Percentiles rank a stretch among this genome's conserved stretches.
Evolutionary conservation across 306 rosid species (phyloP).

Genomic region (Styphnolobium japonicum): DNA sequence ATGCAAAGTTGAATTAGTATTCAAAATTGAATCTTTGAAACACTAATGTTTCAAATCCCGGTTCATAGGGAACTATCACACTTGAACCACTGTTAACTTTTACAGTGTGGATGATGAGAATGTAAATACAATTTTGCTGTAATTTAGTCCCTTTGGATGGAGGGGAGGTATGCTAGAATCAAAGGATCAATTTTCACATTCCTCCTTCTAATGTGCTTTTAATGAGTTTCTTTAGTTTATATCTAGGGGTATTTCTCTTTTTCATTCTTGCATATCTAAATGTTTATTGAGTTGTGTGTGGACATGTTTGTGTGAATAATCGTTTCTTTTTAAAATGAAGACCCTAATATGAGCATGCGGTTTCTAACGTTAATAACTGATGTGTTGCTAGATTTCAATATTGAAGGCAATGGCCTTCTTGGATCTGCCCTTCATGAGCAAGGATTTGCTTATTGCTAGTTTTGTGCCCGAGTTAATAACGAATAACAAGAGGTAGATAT

Average conservation of each 20-base stretch:
- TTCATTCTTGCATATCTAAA: neutral
- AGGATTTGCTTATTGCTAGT: constrained; percentile 69
- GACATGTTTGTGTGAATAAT: neutral
- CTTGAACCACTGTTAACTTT: too few relatives aligned
- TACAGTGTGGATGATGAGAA: too few relatives aligned
- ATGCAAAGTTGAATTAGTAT: too few relatives aligned
- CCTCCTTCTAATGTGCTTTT: neutral
- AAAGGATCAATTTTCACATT: too few relatives aligned
- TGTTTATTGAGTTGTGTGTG: neutral
- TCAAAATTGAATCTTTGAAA: too few relatives aligned
- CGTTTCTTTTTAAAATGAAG: neutral
- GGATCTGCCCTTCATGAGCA: constrained; percentile 43
- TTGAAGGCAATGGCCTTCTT: constrained; percentile 16
- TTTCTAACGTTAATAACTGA: neutral
- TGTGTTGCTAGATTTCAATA: constrained; percentile 44
- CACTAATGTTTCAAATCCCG: too few relatives aligned
- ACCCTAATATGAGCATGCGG: neutral
- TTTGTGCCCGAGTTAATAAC: constrained; percentile 49
- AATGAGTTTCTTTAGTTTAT: neutral
- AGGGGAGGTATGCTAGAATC: too few relatives aligned
- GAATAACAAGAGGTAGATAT: constrained; percentile 50
- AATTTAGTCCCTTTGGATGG: too few relatives aligned
- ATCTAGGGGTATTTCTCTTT: neutral
- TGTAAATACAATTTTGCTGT: too few relatives aligned
- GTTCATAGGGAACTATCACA: too few relatives aligned